Conservation (phyloP, 768 basidiomycete genomes). For the Boletus coccyginus region DNA sequence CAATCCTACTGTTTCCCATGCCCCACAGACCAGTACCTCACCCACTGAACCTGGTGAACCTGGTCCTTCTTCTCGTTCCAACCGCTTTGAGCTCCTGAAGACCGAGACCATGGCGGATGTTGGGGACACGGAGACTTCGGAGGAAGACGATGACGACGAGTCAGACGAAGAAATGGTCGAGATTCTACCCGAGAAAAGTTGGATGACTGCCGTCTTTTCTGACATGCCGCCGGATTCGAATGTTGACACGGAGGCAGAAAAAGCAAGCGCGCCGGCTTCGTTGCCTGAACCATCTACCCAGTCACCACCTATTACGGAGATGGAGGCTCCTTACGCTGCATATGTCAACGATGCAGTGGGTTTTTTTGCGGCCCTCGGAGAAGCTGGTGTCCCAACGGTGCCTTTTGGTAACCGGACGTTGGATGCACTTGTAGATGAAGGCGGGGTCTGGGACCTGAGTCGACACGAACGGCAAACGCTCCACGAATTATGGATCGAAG, state of each 20-base stretch:
- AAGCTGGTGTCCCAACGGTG: constrained; percentile 33
- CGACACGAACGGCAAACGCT: constrained; percentile 44
- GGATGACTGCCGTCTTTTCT: constrained; percentile 21
- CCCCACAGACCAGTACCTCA: not conserved
- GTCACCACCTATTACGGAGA: not conserved
- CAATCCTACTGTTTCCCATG: not conserved
- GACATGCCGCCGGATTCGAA: not conserved
- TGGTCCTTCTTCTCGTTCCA: constrained; percentile 5
- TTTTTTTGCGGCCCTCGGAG: constrained; percentile 41
- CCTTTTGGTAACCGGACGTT: constrained; percentile 40
- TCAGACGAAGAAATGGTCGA: constrained; percentile 9
- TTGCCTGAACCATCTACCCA: not conserved
- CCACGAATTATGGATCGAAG: constrained; percentile 45
- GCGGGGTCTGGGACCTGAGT: constrained; percentile 56
- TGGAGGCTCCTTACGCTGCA: not conserved
- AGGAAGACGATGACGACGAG: constrained; percentile 7
- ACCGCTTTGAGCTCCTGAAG: constrained; percentile 16
- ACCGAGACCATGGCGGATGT: not conserved
- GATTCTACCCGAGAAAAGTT: constrained; percentile 26
- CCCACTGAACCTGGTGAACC: not conserved
- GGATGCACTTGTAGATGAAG: constrained; percentile 32
- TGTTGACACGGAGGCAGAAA: not conserved
- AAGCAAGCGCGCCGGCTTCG: not conserved
- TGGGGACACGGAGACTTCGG: not conserved
- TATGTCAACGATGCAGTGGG: constrained; percentile 25